Percentiles rank a stretch among this genome's conserved stretches.
phyloP scores from a whole-genome alignment of 2,329 filamentous ascomycete genomes.

The Cordyceps javanica region DNA sequence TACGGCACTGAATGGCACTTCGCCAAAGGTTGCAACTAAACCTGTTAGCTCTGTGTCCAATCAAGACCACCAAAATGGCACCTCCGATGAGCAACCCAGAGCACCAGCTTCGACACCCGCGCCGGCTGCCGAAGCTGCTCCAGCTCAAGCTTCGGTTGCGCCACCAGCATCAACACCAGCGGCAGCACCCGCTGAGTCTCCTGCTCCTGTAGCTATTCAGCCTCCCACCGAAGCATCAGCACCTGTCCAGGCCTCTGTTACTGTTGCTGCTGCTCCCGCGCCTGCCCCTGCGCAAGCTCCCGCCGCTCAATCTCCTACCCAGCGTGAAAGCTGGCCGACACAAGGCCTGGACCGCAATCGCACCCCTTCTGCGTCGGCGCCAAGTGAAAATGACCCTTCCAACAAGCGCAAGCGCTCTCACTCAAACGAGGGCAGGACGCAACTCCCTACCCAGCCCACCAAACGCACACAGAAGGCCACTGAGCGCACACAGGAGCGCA shows the following conservation, averaged over 20 bases:
- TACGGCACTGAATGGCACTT: conserved; percentile 45
- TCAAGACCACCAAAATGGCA: not conserved
- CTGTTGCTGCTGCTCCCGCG: conserved; percentile 17
- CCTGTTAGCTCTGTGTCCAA: not conserved
- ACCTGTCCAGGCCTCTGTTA: not conserved
- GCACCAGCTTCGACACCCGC: not conserved
- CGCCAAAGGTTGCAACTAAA: conserved; percentile 29
- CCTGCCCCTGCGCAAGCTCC: conserved; percentile 20
- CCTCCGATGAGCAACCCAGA: not conserved
- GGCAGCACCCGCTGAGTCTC: conserved; percentile 21
- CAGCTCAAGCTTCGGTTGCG: not conserved
- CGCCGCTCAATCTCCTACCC: conserved; percentile 19
- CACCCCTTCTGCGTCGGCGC: conserved; percentile 32
- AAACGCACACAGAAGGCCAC: conserved; percentile 18
- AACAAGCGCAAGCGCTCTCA: conserved; percentile 66
- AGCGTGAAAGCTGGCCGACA: conserved; percentile 37
- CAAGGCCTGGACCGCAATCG: conserved; percentile 36
- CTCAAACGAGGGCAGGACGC: conserved; percentile 46
- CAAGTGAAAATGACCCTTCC: conserved; percentile 41
- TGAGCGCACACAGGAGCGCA: conserved; percentile 23
- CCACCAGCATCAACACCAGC: conserved; percentile 15
- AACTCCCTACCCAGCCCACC: conserved; percentile 24
- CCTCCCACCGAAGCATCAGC: not conserved
- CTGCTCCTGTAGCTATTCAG: not conserved
- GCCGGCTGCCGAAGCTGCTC: not conserved